Base-by-base conservation (phyloP, 768 basidiomycete genomes). In the Sporobolomyces pararoseus region DNA sequence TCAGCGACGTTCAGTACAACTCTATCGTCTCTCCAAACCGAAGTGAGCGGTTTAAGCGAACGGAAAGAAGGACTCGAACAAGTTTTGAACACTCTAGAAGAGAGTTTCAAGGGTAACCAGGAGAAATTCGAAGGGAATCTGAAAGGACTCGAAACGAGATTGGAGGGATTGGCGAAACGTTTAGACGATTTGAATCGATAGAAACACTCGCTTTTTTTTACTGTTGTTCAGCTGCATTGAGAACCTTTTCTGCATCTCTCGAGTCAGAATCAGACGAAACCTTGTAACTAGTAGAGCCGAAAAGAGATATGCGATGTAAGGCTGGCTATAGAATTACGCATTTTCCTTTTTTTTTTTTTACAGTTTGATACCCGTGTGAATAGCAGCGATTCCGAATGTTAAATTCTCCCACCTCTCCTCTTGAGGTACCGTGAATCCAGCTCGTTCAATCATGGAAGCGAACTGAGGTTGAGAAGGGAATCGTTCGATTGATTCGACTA, bases 401-500 rank as follows among this genome's bases (percentile, higher is more conserved):
- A 90, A 78, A 74, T 91, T 86, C 27, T 84, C 84, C 89, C 90
- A 95, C 62, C 61, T 53, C 53, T 74, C 75, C 14, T 63, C 55
- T 23, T 47, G 54, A 10, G 76, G 63, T 2, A 75, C 68, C 17
- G 66, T 69, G 80, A 95, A 93, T 0, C 92, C 92, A 7, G 89
- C 91, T 27, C 90, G 87, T 71, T 84, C 80, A 75, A 95, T 90
- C 93, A 98, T 89, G 74, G 85, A 81, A 9, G 93, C 87, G 80
- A 98, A 98, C 65, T 89, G 87, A 12, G 85, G 82, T 79, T 96
- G 94, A 16, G 86, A 83, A 32, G 94, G 94, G 83, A 98, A 98
- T 75, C 86, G 86, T 49, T 92, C 88, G 76, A 99, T 98, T 16
- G 93, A 96, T 80, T 99, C 96, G 50, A 98, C 91, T 51, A 99